Evolutionary conservation across 768 basidiomycete species (phyloP).

Genomic region (Naematelia aurantialba): DNA sequence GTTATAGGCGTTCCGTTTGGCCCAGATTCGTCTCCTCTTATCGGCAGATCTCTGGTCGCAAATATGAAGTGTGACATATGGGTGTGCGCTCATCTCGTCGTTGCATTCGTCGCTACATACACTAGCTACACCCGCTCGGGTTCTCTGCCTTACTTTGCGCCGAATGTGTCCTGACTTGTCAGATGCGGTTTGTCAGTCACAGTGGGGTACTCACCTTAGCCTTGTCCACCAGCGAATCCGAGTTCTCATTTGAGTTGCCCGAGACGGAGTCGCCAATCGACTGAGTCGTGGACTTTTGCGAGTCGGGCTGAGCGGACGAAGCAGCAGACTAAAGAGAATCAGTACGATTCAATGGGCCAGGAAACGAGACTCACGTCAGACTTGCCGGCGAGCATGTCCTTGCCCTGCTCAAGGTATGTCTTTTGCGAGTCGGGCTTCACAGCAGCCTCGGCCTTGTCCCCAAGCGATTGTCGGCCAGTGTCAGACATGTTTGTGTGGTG

Average conservation of each 20-base stretch:
- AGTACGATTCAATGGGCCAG: slow-evolving; percentile 10
- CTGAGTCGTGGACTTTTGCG: slow-evolving; percentile 39
- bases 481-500: slow-evolving; percentile 45
- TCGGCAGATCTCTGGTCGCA: too few relatives aligned
- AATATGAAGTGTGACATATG: too few relatives aligned
- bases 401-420: slow-evolving; percentile 43
- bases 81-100: too few relatives aligned
- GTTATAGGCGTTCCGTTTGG: not conserved
- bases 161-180: slow-evolving; percentile 18
- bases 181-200: not conserved
- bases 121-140: not conserved
- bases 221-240: slow-evolving; percentile 31
- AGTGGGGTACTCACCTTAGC: slow-evolving; percentile 27
- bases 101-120: not conserved
- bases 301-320: slow-evolving; percentile 42
- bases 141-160: slow-evolving; percentile 6
- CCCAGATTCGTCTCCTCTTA: not conserved
- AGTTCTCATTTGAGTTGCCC: slow-evolving; percentile 47
- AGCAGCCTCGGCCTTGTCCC: slow-evolving; percentile 47
- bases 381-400: slow-evolving; percentile 36
- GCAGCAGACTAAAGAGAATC: slow-evolving; percentile 31
- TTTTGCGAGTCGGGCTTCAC: slow-evolving; percentile 47
- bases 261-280: slow-evolving; percentile 36
- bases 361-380: slow-evolving; percentile 30
- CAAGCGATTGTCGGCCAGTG: slow-evolving; percentile 47